Base-by-base conservation (phyloP, 768 basidiomycete genomes). In the Clitopilus hobsonii region DNA sequence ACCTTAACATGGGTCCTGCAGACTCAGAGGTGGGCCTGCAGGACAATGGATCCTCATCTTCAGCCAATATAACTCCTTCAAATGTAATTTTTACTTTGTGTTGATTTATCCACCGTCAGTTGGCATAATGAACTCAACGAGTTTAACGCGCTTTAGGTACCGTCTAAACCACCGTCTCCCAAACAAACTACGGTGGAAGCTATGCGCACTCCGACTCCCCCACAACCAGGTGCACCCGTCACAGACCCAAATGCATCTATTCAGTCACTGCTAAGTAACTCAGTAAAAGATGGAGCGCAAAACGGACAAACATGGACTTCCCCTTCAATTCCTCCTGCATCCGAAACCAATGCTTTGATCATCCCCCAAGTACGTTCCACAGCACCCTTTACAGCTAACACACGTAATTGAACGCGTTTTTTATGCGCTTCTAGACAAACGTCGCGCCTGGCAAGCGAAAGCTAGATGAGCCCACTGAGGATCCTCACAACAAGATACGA, bases 401-500 rank as follows among this genome's bases (percentile, higher is more conserved):
- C 52, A 56, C 27, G 25, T 56, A 51, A 38, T 51, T 30, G 36
- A 49, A 22, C 28, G 16, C 52, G 54, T 51, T 53, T 53, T 53
- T 29, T 57, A 48, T 54, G 16, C n/a, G 4, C 2, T 2, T 4
- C 10, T 20, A 45, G 41, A 45, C 41, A 41, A 38, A 60, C 75
- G 71, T 54, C 70, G 11, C 74, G 30, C 75, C 79, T 28, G 76
- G 77, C 38, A 92, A 92, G 71, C 89, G 90, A 59, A 91, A 91
- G 68, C 74, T 89, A 20, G 89, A 91, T 49, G 79, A 81, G 14
- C 72, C 80, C 4, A 74, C 80, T 2, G 87, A 89, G 58, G 81
- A 82, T 63, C 75, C 83, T 0, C 88, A 91, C 61, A 79, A 74
- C 60, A 92, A 92, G 77, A 91, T 91, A 66, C 82, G 90, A 55